Conservation (phyloP, 2,329 filamentous ascomycete genomes). For the Arachnomyces sp. region DNA sequence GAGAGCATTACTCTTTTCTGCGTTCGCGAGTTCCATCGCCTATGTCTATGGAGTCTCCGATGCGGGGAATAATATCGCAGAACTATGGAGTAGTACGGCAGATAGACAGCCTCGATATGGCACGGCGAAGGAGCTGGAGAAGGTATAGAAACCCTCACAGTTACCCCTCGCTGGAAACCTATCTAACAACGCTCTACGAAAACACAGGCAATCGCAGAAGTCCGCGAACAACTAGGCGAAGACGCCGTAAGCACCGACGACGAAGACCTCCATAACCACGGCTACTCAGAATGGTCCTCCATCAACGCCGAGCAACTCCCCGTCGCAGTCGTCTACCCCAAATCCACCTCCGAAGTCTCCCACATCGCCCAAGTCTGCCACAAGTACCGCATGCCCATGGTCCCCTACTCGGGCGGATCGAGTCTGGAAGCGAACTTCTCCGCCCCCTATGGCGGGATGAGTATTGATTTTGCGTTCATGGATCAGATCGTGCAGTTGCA, state of each 20-base stretch:
- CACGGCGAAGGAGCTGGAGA: slow-evolving; percentile 30
- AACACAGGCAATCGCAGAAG: slow-evolving; percentile 49
- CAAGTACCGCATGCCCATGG: slow-evolving; percentile 73
- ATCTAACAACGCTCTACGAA: background rate
- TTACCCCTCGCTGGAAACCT: background rate
- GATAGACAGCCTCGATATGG: slow-evolving; percentile 29
- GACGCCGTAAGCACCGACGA: slow-evolving; percentile 57
- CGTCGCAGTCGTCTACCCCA: slow-evolving; percentile 59
- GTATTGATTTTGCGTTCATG: slow-evolving; percentile 85
- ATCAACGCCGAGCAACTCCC: slow-evolving; percentile 58
- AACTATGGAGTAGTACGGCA: slow-evolving; percentile 10
- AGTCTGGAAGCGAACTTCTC: slow-evolving; percentile 87
- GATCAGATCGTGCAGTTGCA: slow-evolving; percentile 72
- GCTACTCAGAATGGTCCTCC: slow-evolving; percentile 64
- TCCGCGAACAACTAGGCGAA: slow-evolving; percentile 47
- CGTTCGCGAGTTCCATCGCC: slow-evolving; percentile 45
- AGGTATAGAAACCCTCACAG: slow-evolving; percentile 20
- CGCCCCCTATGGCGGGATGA: slow-evolving; percentile 77
- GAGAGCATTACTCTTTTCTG: slow-evolving; percentile 35
- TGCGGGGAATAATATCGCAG: slow-evolving; percentile 22
- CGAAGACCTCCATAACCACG: slow-evolving; percentile 57
- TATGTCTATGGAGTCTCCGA: slow-evolving; percentile 44
- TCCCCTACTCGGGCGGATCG: slow-evolving; percentile 78
- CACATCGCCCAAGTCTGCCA: slow-evolving; percentile 63
- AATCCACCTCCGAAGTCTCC: slow-evolving; percentile 57